Evolutionary conservation across 345 rosid genomes (phyloP), one percentile per base, ranked within the genome.

Genomic region (Rhizophora apiculata): DNA sequence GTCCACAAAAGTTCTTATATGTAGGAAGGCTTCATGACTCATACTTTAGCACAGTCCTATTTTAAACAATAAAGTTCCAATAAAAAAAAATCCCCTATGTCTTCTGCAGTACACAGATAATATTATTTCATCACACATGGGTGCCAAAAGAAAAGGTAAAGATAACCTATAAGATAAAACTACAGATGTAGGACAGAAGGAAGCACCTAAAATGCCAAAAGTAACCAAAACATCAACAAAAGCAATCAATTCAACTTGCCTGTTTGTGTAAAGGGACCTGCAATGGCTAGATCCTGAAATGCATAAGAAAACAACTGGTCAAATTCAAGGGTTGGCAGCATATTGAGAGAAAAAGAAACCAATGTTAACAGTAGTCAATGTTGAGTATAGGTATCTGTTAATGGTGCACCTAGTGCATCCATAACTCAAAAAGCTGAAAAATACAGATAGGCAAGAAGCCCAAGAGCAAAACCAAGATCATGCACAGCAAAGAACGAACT

Each of bases 241-340:
- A 30, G 58, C 27, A 63, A 26, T 59, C 37, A 2, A 53, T 55
- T 68, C 34, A 64, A 73, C 53, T 76, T 81, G 90, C 99, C 85
- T 82, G 75, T 65, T 82, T 61, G 71, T 85, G 63, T 87, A 92
- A 72, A 77, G 74, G 29, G 89, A 77, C 78, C 82, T 85, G 56
- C 81, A 72, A 74, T 81, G 82, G 79, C 91, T 89, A 67, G 77
- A 81, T 75, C 91, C 99, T 95, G 89, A 84, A 83, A 62, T 19
- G 16, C 55, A 71, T 2, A 48, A 43, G 20, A 37, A 55, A 24
- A 30, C 31, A 18, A 61, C 26, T 3, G 24, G 9, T 32, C 55
- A 36, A 53, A 54, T 39, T 53, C 30, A 67, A 15, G 20, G 3
- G 39, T 3, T 4, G 29, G 26, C 6, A 34, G 36, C 21, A 26